Conservation (phyloP, 225 moss, liverwort and hornwort genomes). For the Bryum argenteum region DNA sequence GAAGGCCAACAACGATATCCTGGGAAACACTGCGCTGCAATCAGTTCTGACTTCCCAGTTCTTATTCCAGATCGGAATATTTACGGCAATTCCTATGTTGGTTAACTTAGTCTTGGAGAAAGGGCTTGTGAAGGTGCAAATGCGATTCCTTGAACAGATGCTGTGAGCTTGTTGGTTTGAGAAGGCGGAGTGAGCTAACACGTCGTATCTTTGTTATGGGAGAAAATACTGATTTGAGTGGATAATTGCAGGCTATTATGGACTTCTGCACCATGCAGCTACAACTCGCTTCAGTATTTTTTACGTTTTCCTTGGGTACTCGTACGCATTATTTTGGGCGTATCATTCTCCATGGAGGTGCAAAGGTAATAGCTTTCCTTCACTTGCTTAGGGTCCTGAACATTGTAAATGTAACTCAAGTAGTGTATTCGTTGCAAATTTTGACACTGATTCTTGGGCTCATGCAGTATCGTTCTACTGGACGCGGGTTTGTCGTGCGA, state of each 20-base stretch:
- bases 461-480: slow-evolving; percentile 86
- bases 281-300: slow-evolving; percentile 87
- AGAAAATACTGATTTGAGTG: slow-evolving; percentile 16
- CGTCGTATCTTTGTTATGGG: slow-evolving; percentile 1
- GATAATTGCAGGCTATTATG: slow-evolving; percentile 65
- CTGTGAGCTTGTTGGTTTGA: neutral
- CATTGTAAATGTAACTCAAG: slow-evolving; percentile 2
- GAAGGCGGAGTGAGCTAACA: neutral
- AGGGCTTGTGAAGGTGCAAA: slow-evolving; percentile 71
- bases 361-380: slow-evolving; percentile 64
- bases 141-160: neutral
- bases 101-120: slow-evolving; percentile 83
- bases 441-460: slow-evolving; percentile 25
- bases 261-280: slow-evolving; percentile 94
- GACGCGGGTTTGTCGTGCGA: slow-evolving; percentile 92
- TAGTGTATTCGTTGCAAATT: slow-evolving; percentile 14
- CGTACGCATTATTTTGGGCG: slow-evolving; percentile 97
- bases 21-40: slow-evolving; percentile 71
- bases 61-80: slow-evolving; percentile 91
- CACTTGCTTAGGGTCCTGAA: slow-evolving; percentile 10
- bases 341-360: slow-evolving; percentile 94
- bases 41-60: slow-evolving; percentile 89
- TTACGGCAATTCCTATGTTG: slow-evolving; percentile 94
- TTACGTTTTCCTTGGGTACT: slow-evolving; percentile 97
- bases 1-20: slow-evolving; percentile 60